These are phyloP conservation scores for Dothistroma pini DNA, from an alignment of 2,329 filamentous ascomycete species.

Conservation along the genomic window DNA sequence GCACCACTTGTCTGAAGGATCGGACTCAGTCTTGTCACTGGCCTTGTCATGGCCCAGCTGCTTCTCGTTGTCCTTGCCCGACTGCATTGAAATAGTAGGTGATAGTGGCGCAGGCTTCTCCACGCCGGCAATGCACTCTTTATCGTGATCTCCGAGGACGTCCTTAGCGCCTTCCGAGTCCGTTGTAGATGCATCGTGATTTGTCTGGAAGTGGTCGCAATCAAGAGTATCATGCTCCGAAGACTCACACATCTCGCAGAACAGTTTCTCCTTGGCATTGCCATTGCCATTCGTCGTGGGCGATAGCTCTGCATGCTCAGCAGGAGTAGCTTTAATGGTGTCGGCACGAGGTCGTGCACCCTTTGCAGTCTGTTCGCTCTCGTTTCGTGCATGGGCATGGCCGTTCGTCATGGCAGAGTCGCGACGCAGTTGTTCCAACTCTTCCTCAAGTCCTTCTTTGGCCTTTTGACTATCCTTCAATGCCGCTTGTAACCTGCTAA, in stretches of 20 bases:
- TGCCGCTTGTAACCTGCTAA: constrained; percentile 56
- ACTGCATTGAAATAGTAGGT: constrained; percentile 1
- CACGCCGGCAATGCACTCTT: constrained; percentile 9
- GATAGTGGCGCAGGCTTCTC: constrained; percentile 17
- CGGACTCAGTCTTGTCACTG: constrained; percentile 29
- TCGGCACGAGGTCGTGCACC: constrained; percentile 41
- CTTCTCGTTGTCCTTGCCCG: constrained; percentile 21
- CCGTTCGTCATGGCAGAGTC: constrained; percentile 39
- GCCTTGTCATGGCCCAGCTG: constrained; percentile 9
- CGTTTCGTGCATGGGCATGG: constrained; percentile 32
- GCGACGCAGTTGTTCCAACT: constrained; percentile 64
- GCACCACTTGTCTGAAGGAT: constrained; percentile 78
- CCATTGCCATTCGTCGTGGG: constrained; percentile 37
- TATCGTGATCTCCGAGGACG: constrained; percentile 12
- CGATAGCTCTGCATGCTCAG: constrained; percentile 54
- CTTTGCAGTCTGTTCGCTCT: constrained; percentile 30
- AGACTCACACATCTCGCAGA: constrained; percentile 95
- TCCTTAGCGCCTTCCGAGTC: constrained; percentile 15
- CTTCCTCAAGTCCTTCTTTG: constrained; percentile 79
- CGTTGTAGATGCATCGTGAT: constrained; percentile 13
- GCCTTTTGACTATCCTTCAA: constrained; percentile 74
- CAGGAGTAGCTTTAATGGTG: constrained; percentile 59
- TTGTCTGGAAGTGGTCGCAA: constrained; percentile 56
- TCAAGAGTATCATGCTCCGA: constrained; percentile 89
- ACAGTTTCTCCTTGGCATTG: constrained; percentile 46